Evolutionary conservation across 331 rosid genomes (phyloP), one percentile per base, ranked within the genome.

Genomic region (Stylosanthes scabra): DNA sequence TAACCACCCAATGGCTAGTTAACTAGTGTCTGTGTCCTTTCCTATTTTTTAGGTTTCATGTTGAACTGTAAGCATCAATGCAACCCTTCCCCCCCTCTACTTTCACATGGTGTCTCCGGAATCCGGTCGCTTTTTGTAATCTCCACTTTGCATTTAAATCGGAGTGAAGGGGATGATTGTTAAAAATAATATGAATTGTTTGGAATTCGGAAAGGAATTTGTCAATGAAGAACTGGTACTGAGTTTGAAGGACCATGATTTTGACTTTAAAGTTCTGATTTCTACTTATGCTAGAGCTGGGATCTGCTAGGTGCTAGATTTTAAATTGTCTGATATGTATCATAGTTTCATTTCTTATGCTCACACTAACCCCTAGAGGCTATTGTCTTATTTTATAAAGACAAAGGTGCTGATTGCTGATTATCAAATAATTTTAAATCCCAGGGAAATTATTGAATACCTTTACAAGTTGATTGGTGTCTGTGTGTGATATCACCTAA

Each of bases 1-100:
- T 63, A 89, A 89, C 87, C 99, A 91, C 80, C 99, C 97, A 31
- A 85, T 91, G 99, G 85, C 97, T 47, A 28, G 91, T 81, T 93
- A 85, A 81, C 44, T 70, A 3, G 16, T n/a, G n/a, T n/a, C n/a
- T 9, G 16, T 50, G 49, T 37, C 52, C 64, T 39, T 40, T 12
- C 54, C 29, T 39, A 65, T 76, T 67, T 79, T 76, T 67, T 79
- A n/a, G 25, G 15, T 57, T 67, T 34, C 70, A 8, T 75, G 63
- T 79, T 60, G 52, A 40, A 71, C 75, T 59, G 37, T 31, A 40
- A 59, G 29, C 74, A 59, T 28, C 51, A 27, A 1, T 54, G 62
- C 71, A 61, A 47, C 67, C 62, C 71, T 68, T 63, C n/a, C n/a
- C 46, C 59, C 31, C 47, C 63, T 66, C 63, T 66, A 34, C 83